Percentiles rank a stretch among this genome's conserved stretches.
These are phyloP conservation scores for Trichomonascaceae sp. DNA, from an alignment of 1,139 yeast species.

Conservation along the genomic window DNA sequence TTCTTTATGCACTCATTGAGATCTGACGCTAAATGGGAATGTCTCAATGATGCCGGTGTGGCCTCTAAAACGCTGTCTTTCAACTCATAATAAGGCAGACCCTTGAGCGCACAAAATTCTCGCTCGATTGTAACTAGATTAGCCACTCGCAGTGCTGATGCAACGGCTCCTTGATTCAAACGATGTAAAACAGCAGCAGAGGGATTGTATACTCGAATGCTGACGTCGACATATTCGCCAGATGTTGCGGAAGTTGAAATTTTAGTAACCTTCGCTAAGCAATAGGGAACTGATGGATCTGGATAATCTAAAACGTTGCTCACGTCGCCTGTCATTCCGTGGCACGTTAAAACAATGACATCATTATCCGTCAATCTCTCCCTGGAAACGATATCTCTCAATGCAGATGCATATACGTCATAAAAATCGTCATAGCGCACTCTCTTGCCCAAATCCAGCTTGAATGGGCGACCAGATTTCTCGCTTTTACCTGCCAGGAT, in stretches of 20 bases:
- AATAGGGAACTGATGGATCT: constrained; percentile 32
- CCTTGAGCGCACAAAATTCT: constrained; percentile 79
- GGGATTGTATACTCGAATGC: constrained; percentile 44
- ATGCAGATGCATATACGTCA: constrained; percentile 78
- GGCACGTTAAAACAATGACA: constrained; percentile 58
- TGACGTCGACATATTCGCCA: constrained; percentile 41
- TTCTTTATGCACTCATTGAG: constrained; percentile 36
- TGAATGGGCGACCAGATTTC: constrained; percentile 53
- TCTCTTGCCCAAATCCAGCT: constrained; percentile 67
- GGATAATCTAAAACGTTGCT: constrained; percentile 15
- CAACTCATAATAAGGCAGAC: constrained; percentile 75
- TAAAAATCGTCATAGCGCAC: constrained; percentile 80
- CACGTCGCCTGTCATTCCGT: constrained; percentile 22
- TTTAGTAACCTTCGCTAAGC: constrained; percentile 75
- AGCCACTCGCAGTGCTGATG: constrained; percentile 67
- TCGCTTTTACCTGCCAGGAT: constrained; percentile 63
- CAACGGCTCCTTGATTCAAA: constrained; percentile 56
- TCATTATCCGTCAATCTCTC: constrained; percentile 68
- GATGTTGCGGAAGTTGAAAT: constrained; percentile 45
- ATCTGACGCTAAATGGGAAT: constrained; percentile 35
- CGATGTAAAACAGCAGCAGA: constrained; percentile 46
- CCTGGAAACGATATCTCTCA: constrained; percentile 46
- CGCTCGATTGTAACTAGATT: constrained; percentile 89
- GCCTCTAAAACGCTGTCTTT: constrained; percentile 60
- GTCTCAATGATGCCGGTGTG: constrained; percentile 45